Base-by-base conservation (phyloP, 2,329 filamentous ascomycete genomes). In the Aspergillus hiratsukae region DNA sequence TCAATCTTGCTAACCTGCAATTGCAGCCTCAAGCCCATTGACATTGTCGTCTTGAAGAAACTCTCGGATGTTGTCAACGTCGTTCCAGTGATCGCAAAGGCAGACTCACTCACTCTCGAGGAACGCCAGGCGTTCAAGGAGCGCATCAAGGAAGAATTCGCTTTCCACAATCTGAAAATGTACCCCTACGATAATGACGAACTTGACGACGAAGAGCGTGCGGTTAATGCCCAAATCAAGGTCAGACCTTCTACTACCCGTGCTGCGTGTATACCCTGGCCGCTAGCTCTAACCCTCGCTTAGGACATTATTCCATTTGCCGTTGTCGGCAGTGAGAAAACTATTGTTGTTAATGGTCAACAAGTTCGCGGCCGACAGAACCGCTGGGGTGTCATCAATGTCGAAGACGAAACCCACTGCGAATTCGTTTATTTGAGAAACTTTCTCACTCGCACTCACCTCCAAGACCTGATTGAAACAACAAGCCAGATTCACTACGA, bases 401-500 rank as follows among this genome's bases (percentile, higher is more conserved):
- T 99, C 68, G 94, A 99, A 81, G 93, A 99, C 68, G 94, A 99
- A 83, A 95, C 88, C 79, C 94, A 99, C 83, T 99, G 94, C 85
- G 94, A 99, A 85, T 99, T 99, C 72, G 88, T 97, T 72, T 97
- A 96, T 77, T 86, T 99, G 61, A 88, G 94, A 75, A 93, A 99
- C 83, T 99, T 99, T 86, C 86, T 99, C 63, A 96, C 95, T 69
- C 91, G 94, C 73, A 97, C 94, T 62, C 94, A 99, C 78, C 86
- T 99, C 56, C 94, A 99, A 83, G 94, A 99, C 72, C 86, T 99
- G 66, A 97, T 99, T 77, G 94, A 99, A 81, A 99, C 94, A 31
- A 99, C 94, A 49, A 97, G 92, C 67, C 94, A 99, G 82, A 99
- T 97, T 78, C 94, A 99, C 84, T 99, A 99, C 83, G 94, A 99